Evolutionary conservation across 371 early-diverging fungal genomes (phyloP).

Genomic region (Synchytrium microbalum): DNA sequence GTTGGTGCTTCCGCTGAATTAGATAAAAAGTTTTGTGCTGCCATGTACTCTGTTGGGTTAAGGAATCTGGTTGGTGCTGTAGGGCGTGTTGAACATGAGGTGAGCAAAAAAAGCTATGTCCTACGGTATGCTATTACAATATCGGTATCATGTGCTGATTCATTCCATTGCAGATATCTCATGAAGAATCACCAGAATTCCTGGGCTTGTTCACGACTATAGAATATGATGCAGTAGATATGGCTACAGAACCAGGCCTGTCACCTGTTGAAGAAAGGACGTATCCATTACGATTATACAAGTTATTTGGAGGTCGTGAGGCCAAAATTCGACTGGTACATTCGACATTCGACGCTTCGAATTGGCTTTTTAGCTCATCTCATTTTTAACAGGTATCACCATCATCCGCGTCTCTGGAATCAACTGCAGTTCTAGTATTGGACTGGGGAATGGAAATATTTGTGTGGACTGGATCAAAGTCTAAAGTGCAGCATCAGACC

Average conservation of each 20-base stretch:
- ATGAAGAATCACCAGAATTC: slow-evolving; percentile 34
- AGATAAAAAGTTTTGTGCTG: slow-evolving; percentile 42
- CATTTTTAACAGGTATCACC: slow-evolving; percentile 22
- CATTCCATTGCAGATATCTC: background rate
- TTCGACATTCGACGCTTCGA: background rate
- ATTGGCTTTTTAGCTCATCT: too few species aligned
- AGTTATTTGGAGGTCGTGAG: slow-evolving; percentile 17
- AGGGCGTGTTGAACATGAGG: slow-evolving; percentile 20
- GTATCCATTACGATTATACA: slow-evolving; percentile 30
- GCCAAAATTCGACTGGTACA: slow-evolving; percentile 18
- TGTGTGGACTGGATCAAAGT: slow-evolving; percentile 35
- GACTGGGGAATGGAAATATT: slow-evolving; percentile 32
- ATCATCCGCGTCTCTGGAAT: slow-evolving; percentile 13
- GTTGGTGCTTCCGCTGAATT: slow-evolving; percentile 36
- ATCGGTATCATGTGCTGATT: background rate
- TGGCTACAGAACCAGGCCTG: slow-evolving; percentile 31
- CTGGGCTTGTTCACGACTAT: slow-evolving; percentile 23
- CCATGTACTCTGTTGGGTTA: slow-evolving; percentile 38
- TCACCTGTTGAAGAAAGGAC: slow-evolving; percentile 23
- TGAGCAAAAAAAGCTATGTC: background rate
- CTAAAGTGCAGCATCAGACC: slow-evolving; percentile 12
- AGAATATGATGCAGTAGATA: slow-evolving; percentile 13
- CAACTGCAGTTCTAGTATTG: slow-evolving; percentile 25
- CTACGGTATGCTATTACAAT: background rate
- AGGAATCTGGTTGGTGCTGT: slow-evolving; percentile 27